Evolutionary conservation across 345 rosid species (phyloP), one percentile per base, ranked within the genome.

Genomic region (Iberis pinnata): DNA sequence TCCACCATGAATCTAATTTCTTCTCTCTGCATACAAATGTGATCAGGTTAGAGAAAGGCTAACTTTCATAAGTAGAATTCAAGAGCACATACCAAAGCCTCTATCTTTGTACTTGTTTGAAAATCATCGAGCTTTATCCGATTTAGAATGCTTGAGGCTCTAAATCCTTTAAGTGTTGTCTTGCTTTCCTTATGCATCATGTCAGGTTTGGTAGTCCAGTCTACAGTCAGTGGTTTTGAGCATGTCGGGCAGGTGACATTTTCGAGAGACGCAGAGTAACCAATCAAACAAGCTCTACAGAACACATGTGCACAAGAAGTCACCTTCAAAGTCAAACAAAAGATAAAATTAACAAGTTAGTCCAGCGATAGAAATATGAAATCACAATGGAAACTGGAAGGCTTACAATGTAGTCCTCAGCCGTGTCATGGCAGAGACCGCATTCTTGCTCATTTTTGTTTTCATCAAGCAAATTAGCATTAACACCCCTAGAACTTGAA

Each of bases 101-200:
- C 98, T 53, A 92, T 87, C 73, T 90, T 92, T 51, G 98, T 92
- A 78, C 98, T 92, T 14, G 98, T 79, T 77, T 92, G 93, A 70
- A 92, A 92, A 51, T 88, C 82, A 33, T 78, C 69, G 40, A 92
- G 70, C 52, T 75, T 73, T 65, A 92, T 74, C 55, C 98, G 82
- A 70, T 85, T 92, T 25, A 92, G 58, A 70, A 92, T 92, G 74
- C 96, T 87, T 12, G 96, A 67, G 52, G 95, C 66, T 67, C 65
- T 88, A 62, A 79, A 84, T 17, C 96, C 93, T 76, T 80, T 82
- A 58, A 79, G 37, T 33, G 78, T 79, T 42, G 89, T 63, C 77
- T 77, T 81, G 48, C 69, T 58, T 45, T 73, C 58, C 71, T 55
- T 77, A 63, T 69, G 72, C 68, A 76, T 83, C 26, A 60, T 37